Evolutionary conservation across 108 stramenopile genomes (phyloP), one percentile per base, ranked within the genome.

Genomic region (Schizochytrium sp.): DNA sequence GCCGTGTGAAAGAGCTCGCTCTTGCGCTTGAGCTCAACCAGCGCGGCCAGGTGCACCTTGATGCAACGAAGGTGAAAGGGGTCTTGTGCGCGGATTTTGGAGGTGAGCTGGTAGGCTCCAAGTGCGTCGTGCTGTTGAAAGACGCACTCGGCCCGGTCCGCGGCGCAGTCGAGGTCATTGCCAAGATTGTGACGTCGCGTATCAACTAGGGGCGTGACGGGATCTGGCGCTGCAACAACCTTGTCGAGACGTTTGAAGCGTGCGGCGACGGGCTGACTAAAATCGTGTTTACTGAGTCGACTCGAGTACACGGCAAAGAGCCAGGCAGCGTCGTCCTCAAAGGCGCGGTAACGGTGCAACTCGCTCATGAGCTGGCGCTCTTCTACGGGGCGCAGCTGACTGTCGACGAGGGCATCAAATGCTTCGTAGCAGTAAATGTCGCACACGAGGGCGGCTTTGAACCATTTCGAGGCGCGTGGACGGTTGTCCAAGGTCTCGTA

Each of bases 1-100:
- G 97, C 98, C 69, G 96, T 69, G 89, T 95, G 95, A 89, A 97
- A 98, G 43, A 98, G 92, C 59, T 95, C 93, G 48, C 95, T 94
- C 89, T 97, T 97, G 57, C 93, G 92, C 47, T 92, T 91, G 21
- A 98, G 90, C 14, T 95, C 93, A 8, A 97, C 95, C 48, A 97
- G 89, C 16, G 96, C 95, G 6, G 95, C 93, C n/a, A 96, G 93
- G 69, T 96, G 93, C 58, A 95, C 92, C 89, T 91, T 93, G 57
- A 92, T 91, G 43, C 93, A 93, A 60, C 91, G 87, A 57, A 89
- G 87, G 90, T 94, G 71, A 90, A 91, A 91, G 44, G 97, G 96
- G 90, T 97, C 97, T 28, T 83, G 19, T 8, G 51, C 48, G n/a
- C 76, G 76, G 51, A 83, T 83, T 23, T 83, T 83, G 45, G 45